phyloP scores from a whole-genome alignment of 225 moss, liverwort and hornwort genomes.

The Polytrichum commune region DNA sequence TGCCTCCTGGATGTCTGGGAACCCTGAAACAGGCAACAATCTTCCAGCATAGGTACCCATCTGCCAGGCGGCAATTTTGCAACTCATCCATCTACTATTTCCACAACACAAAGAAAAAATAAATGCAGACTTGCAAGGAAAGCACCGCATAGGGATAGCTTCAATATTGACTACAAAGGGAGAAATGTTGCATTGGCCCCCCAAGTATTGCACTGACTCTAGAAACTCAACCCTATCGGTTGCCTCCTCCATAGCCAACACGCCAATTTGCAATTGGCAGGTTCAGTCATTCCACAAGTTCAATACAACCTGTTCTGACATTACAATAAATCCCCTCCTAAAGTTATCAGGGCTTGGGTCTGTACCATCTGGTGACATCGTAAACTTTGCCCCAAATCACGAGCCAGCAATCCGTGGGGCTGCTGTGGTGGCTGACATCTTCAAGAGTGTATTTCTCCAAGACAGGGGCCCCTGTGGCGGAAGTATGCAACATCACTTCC shows the following conservation, averaged over 20 bases:
- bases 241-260: too few relatives aligned
- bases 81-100: not conserved
- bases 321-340: too few relatives aligned
- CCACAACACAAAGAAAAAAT: not conserved
- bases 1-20: constrained; percentile 90
- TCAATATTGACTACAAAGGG: too few relatives aligned
- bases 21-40: constrained; percentile 55
- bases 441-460: constrained; percentile 66
- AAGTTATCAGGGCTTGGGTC: not conserved
- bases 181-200: too few relatives aligned
- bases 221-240: too few relatives aligned
- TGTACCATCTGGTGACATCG: constrained; percentile 85
- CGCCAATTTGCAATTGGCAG: not conserved
- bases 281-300: not conserved
- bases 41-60: not conserved
- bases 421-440: constrained; percentile 83
- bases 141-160: too few relatives aligned
- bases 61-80: not conserved
- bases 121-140: too few relatives aligned
- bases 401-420: constrained; percentile 81
- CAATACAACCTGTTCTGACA: not conserved
- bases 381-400: constrained; percentile 97
- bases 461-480: constrained; percentile 15
- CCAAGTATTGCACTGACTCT: too few relatives aligned
- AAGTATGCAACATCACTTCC: constrained; percentile 34